Base-by-base conservation (phyloP, 2,329 filamentous ascomycete species). In the Aspergillus clavatus region DNA sequence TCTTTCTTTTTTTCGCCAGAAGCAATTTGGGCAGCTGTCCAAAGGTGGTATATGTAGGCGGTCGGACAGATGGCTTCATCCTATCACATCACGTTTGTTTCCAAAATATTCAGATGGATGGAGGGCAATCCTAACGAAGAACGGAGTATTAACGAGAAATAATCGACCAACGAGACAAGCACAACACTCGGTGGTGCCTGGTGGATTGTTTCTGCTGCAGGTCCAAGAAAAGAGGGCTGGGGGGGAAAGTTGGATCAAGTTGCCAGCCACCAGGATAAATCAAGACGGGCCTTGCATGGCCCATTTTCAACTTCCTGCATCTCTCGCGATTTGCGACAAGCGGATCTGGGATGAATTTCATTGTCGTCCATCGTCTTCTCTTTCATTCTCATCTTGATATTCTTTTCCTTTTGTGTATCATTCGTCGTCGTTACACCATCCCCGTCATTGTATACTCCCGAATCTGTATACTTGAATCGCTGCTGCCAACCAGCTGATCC, bases 241-340 rank as follows among this genome's bases (percentile, higher is more conserved):
- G 47, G 42, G 29, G 18, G n/a, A n/a, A n/a, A n/a, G n/a, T 16
- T 33, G 14, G 18, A 33, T 33, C 46, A 41, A 37, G 44, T 40
- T 45, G 40, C 51, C 53, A 56, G 53, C 53, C 53, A 56, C 53
- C 50, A 39, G 43, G 43, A 48, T 43, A 47, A 47, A 28, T 26
- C 22, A 16, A 28, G 22, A 11, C 23, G 8, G 22, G 21, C n/a
- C 12, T 8, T 24, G 4, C 23, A 38, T 21, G 16, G 14, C 11
- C 37, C 24, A 18, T 26, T 22, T 18, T 24, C n/a, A n/a, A n/a
- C n/a, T n/a, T n/a, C n/a, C n/a, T n/a, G n/a, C n/a, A n/a, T n/a
- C n/a, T n/a, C n/a, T n/a, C n/a, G n/a, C n/a, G n/a, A n/a, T n/a
- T n/a, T n/a, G n/a, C n/a, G n/a, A 18, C 37, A 39, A 35, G 8